Conservation (phyloP, 257 asterid species). For the Cruciata laevipes region DNA sequence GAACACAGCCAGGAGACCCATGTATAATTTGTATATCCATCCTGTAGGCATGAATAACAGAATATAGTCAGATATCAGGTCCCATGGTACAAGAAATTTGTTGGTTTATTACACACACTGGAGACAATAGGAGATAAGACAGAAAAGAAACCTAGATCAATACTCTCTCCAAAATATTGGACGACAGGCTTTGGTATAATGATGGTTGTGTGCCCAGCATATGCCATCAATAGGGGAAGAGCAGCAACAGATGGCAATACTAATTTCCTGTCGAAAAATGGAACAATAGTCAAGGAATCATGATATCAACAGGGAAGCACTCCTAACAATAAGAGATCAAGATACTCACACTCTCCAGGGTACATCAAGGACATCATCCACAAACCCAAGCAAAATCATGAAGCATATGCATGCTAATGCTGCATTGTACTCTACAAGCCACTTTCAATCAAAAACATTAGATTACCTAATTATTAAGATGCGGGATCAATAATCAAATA, state of each 20-base stretch:
- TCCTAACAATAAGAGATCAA: slow-evolving; percentile 1
- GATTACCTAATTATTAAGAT: slow-evolving; percentile 2
- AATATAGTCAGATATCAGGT: not conserved
- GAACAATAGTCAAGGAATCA: slow-evolving; percentile 24
- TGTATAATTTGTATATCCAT: slow-evolving; percentile 82
- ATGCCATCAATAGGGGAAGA: slow-evolving; percentile 89
- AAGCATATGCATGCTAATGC: slow-evolving; percentile 92
- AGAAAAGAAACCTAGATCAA: slow-evolving; percentile 53
- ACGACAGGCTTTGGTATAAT: slow-evolving; percentile 81
- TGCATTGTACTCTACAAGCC: slow-evolving; percentile 98
- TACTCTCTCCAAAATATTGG: slow-evolving; percentile 53
- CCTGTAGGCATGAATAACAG: slow-evolving; percentile 35
- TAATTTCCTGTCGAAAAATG: slow-evolving; percentile 60
- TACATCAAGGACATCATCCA: slow-evolving; percentile 94
- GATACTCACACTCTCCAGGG: slow-evolving; percentile 97
- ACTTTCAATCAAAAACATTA: slow-evolving; percentile 37
- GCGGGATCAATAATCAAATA: not conserved
- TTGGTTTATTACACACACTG: not conserved
- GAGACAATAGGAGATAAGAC: not conserved
- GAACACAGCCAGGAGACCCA: slow-evolving; percentile 88
- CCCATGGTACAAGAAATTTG: not conserved
- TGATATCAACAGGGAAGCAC: not conserved
- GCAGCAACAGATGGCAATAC: slow-evolving; percentile 85
- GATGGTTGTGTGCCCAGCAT: slow-evolving; percentile 89
- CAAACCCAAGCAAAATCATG: slow-evolving; percentile 92